phyloP scores from a whole-genome alignment of 1,139 yeast genomes.

The Lodderomyces orthopsilosis region DNA sequence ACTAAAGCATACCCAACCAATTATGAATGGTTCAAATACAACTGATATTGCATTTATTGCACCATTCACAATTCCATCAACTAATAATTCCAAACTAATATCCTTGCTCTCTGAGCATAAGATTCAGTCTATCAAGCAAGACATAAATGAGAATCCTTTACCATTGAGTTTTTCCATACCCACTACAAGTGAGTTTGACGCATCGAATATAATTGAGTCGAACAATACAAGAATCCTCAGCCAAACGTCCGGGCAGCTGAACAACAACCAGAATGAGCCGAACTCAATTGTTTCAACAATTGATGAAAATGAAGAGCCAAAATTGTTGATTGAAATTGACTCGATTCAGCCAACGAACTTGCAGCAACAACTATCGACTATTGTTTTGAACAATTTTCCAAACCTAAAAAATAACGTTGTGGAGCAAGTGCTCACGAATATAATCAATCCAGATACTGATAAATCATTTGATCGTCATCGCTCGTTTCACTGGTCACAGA shows the following conservation, averaged over 20 bases:
- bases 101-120: conserved; percentile 13
- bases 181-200: conserved; percentile 21
- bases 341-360: conserved; percentile 29
- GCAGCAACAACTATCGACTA: conserved; percentile 37
- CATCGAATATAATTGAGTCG: conserved; percentile 19
- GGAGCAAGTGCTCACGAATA: conserved; percentile 25
- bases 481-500: conserved; percentile 26
- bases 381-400: conserved; percentile 36
- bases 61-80: conserved; percentile 19
- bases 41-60: conserved; percentile 5
- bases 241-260: conserved; percentile 7
- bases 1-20: neutral
- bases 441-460: conserved; percentile 9
- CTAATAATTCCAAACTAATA: conserved; percentile 15
- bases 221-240: conserved; percentile 23
- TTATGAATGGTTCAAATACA: neutral
- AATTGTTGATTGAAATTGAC: conserved; percentile 22
- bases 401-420: conserved; percentile 24
- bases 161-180: conserved; percentile 20
- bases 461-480: neutral
- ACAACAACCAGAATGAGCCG: neutral
- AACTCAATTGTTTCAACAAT: conserved; percentile 6
- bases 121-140: neutral
- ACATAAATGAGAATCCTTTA: neutral
- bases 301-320: conserved; percentile 16